Conservation (phyloP, 2,329 filamentous ascomycete genomes). For the Penicillium paneum region DNA sequence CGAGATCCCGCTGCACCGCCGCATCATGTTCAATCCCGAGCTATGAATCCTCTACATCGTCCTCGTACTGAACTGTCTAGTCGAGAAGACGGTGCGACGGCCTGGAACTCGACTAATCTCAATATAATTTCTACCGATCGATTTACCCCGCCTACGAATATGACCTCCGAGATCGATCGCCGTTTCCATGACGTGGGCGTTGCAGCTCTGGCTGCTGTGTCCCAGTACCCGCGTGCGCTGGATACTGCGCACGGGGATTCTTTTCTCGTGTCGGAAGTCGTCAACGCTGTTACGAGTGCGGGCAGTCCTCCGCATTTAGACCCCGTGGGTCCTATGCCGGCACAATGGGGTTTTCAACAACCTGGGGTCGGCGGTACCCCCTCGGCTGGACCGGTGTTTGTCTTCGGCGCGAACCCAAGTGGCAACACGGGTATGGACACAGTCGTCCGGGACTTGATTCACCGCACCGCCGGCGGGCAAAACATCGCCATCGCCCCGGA, state of each 20-base stretch:
- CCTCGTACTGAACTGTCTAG: not conserved
- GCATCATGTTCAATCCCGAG: conserved; percentile 16
- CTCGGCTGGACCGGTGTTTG: conserved; percentile 16
- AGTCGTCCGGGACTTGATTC: conserved; percentile 19
- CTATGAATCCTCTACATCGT: conserved; percentile 17
- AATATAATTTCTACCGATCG: not conserved
- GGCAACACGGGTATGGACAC: conserved; percentile 18
- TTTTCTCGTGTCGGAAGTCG: conserved; percentile 26
- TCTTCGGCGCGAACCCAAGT: conserved; percentile 5
- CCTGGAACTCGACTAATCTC: conserved; percentile 1
- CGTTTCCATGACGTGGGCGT: conserved; percentile 24
- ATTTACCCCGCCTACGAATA: conserved; percentile 1
- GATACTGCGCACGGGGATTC: conserved; percentile 17
- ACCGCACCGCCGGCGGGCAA: conserved; percentile 13
- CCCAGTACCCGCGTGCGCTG: conserved; percentile 25
- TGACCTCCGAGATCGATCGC: conserved; percentile 19
- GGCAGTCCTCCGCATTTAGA: not conserved
- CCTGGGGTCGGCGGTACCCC: not conserved
- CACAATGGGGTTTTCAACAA: conserved; percentile 1
- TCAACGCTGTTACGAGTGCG: conserved; percentile 27
- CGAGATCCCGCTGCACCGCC: conserved; percentile 4
- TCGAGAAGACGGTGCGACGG: conserved; percentile 1
- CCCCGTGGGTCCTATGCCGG: not conserved
- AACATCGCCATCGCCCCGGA: conserved; percentile 22
- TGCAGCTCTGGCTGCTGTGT: conserved; percentile 31